Evolutionary conservation across 352 stramenopile genomes (phyloP).

Genomic region (Pythium scleroteichum): DNA sequence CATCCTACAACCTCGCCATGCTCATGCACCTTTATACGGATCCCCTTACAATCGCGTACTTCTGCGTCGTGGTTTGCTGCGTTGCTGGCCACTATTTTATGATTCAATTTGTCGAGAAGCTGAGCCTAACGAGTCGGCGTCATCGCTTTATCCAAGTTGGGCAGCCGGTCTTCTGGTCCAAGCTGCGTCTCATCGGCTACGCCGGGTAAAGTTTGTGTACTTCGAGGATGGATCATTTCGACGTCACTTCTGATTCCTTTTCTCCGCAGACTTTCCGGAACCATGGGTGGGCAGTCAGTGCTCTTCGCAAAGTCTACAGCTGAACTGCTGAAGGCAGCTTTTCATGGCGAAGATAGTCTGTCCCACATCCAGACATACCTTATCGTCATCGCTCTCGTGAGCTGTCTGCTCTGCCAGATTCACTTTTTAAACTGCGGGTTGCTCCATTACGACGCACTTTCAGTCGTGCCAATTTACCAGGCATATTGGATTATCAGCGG

Average conservation of each 20-base stretch:
- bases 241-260: background rate
- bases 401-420: slow-evolving; percentile 71
- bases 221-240: background rate
- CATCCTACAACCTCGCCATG: slow-evolving; percentile 80
- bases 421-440: slow-evolving; percentile 82
- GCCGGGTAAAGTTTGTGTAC: slow-evolving; percentile 27
- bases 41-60: slow-evolving; percentile 65
- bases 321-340: slow-evolving; percentile 71
- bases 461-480: slow-evolving; percentile 85
- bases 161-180: slow-evolving; percentile 57
- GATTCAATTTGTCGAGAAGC: slow-evolving; percentile 65
- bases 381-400: slow-evolving; percentile 56
- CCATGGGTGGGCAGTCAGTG: slow-evolving; percentile 80
- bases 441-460: slow-evolving; percentile 78
- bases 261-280: slow-evolving; percentile 37
- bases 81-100: slow-evolving; percentile 59
- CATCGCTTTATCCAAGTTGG: slow-evolving; percentile 81
- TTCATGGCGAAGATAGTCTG: slow-evolving; percentile 66
- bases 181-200: slow-evolving; percentile 75
- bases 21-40: slow-evolving; percentile 80
- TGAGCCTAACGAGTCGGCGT: slow-evolving; percentile 68
- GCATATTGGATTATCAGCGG: slow-evolving; percentile 90
- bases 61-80: slow-evolving; percentile 53
- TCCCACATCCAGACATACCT: slow-evolving; percentile 66
- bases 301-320: slow-evolving; percentile 86